Base-by-base conservation (phyloP, 164 flowering plant genomes). In the Berberis thunbergii region DNA sequence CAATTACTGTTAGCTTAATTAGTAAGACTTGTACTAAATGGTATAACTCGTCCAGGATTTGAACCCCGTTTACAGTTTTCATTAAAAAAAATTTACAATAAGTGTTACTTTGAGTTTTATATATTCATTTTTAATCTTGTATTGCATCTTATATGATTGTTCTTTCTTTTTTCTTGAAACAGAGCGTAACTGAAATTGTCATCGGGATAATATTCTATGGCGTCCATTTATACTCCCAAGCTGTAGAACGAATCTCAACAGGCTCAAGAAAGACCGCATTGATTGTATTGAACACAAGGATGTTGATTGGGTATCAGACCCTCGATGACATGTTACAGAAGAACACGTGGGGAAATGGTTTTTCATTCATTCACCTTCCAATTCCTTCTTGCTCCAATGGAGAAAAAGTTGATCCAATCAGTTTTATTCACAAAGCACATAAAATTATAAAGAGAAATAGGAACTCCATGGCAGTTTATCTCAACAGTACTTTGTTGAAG, bases 231-330 rank as follows among this genome's bases (percentile, higher is more conserved):
- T 67, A 67, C 61, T 46, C 48, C 50, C 45, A 61, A 41, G 60
- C 61, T 3, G 6, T 61, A 56, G 60, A 7, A 1, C 12, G 3
- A 49, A 41, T 7, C 2, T 0, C 61, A 1, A 48, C 59, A 3
- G 6, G 41, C 2, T 43, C 57, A 1, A 60, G 64, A 0, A 67
- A 42, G 53, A 67, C 70, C 1, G 70, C 70, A 46, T 41, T 67
- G 49, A 60, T 67, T 41, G 52, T 67, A 13, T 12, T 67, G 52
- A 67, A 67, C 65, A 67, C 70, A 39, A 67, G 69, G 59, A 67
- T 67, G 69, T 46, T 67, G 58, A 54, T 60, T 39, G 69, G 69
- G 2, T 67, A 67, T 55, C 54, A 60, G 26, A 54, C 10, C 48
- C 13, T 67, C 9, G 65, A 67, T 6, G 70, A 67, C 41, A 67